Evolutionary conservation across 2,329 filamentous ascomycete genomes (phyloP).

Genomic region (Madurella mycetomatis): DNA sequence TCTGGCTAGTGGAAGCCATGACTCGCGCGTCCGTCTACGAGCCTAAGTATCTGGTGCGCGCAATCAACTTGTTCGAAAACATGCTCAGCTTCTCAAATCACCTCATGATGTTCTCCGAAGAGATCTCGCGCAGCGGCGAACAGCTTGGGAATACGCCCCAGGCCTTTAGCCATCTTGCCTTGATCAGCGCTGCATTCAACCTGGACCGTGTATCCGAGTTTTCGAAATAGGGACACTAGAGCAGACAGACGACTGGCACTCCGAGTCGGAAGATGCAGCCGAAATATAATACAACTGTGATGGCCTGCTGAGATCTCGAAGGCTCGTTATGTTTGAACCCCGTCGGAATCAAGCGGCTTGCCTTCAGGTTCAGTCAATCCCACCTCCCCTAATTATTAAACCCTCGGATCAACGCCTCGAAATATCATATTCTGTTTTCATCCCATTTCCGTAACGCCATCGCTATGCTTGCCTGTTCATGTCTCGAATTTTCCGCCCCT

Average conservation of each 20-base stretch:
- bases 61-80: conserved; percentile 71
- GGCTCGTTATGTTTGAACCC: not conserved
- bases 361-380: not conserved
- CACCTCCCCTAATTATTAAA: not conserved
- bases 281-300: not conserved
- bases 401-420: too few species aligned
- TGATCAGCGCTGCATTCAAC: conserved; percentile 75
- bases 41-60: conserved; percentile 55
- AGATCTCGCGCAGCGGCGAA: conserved; percentile 70
- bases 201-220: conserved; percentile 47
- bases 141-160: conserved; percentile 77
- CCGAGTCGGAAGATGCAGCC: not conserved
- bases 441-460: conserved; percentile 34
- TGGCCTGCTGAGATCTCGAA: not conserved
- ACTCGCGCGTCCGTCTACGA: conserved; percentile 64
- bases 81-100: conserved; percentile 75
- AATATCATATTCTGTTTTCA: not conserved
- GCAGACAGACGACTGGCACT: not conserved
- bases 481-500: not conserved
- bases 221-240: conserved; percentile 12
- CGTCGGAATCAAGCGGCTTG: too few species aligned
- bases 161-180: conserved; percentile 71
- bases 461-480: conserved; percentile 38
- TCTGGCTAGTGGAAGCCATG: conserved; percentile 77
- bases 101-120: conserved; percentile 72